A percentile compares a stretch with the other conserved stretches of the same genome.
These are phyloP conservation scores for Carpinus fangiana DNA, from an alignment of 306 rosid genomes.

Conservation along the genomic window DNA sequence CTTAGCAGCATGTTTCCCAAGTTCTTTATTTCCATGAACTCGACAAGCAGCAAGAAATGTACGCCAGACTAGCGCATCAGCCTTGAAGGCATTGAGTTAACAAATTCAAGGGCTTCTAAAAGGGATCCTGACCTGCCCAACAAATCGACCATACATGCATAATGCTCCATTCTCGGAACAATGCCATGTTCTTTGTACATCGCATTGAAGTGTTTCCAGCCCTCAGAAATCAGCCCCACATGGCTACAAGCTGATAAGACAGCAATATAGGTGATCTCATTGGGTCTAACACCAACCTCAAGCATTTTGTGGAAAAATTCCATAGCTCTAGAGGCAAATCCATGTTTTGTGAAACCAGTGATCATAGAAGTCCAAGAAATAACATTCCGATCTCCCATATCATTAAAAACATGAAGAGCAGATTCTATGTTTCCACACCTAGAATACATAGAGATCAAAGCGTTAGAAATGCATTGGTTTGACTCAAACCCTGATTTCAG, in stretches of 20 bases:
- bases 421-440: conserved; percentile 62
- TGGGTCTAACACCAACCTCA: conserved; percentile 50
- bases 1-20: conserved; percentile 64
- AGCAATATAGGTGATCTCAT: conserved; percentile 61
- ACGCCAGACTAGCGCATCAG: conserved; percentile 67
- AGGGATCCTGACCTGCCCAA: conserved; percentile 67
- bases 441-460: conserved; percentile 69
- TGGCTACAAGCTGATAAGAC: conserved; percentile 76
- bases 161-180: conserved; percentile 65
- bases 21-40: conserved; percentile 53
- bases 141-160: conserved; percentile 67
- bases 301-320: conserved; percentile 62
- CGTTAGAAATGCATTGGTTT: conserved; percentile 43
- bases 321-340: conserved; percentile 51
- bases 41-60: conserved; percentile 66
- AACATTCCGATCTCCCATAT: conserved; percentile 48
- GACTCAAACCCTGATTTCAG: conserved; percentile 46
- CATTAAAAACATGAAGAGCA: conserved; percentile 49
- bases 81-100: conserved; percentile 57
- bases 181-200: conserved; percentile 47
- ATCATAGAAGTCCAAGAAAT: conserved; percentile 69
- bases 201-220: conserved; percentile 57
- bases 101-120: conserved; percentile 50
- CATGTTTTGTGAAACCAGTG: conserved; percentile 64
- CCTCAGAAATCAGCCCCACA: conserved; percentile 55